These are phyloP conservation scores for Sedum album DNA, from an alignment of 164 flowering plant genomes.

Conservation along the genomic window DNA sequence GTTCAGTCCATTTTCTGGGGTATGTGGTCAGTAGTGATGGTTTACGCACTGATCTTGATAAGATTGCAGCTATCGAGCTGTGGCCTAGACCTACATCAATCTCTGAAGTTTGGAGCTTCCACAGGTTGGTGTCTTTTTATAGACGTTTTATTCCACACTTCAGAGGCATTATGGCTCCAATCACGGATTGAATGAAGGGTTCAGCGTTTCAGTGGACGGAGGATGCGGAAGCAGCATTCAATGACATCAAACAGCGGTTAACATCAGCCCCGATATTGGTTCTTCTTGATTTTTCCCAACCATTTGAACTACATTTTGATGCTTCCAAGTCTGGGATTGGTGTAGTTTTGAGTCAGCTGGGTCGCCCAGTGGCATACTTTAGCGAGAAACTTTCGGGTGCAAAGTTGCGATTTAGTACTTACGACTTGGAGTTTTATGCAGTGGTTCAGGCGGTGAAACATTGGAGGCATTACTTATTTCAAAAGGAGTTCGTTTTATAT, in stretches of 20 bases:
- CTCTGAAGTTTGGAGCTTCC: no score
- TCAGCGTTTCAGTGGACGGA: not conserved
- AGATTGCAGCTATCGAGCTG: no score
- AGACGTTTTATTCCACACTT: no score
- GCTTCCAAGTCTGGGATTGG: not conserved
- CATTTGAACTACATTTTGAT: not conserved
- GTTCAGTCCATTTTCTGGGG: no score
- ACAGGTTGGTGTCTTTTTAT: no score
- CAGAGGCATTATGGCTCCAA: not conserved
- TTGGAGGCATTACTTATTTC: not conserved
- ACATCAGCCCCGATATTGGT: not conserved
- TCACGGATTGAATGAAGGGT: not conserved
- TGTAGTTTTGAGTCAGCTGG: not conserved
- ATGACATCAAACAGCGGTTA: not conserved
- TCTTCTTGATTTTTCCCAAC: not conserved
- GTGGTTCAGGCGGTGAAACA: not conserved
- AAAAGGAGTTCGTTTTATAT: not conserved
- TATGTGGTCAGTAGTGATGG: no score
- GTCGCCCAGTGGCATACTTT: not conserved
- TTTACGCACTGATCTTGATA: no score
- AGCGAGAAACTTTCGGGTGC: not conserved
- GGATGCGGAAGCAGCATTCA: not conserved
- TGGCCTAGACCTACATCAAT: no score
- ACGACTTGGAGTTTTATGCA: not conserved
- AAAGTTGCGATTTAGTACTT: not conserved